Percentiles rank a stretch among this genome's conserved stretches.
phyloP scores from a whole-genome alignment of 108 stramenopile genomes.

The Ochromonas danica region DNA sequence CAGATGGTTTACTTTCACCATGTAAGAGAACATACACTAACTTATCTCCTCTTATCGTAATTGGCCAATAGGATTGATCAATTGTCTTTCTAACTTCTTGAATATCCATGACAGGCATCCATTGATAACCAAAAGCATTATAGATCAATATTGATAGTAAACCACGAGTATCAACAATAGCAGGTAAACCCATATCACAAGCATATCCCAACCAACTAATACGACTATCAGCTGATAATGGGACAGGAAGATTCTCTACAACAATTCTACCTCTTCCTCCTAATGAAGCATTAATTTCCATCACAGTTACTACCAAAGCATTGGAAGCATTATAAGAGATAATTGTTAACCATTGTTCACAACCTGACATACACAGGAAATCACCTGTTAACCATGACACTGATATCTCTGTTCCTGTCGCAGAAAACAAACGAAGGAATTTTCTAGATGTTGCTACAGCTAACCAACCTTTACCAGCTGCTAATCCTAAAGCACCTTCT shows the following conservation, averaged over 20 bases:
- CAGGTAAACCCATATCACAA: not conserved
- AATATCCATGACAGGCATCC: conserved; percentile 24
- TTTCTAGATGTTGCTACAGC: conserved; percentile 21
- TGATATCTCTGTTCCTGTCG: not conserved
- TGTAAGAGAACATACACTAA: conserved; percentile 24
- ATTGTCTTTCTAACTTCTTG: not conserved
- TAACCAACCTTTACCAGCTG: not conserved
- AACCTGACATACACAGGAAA: not conserved
- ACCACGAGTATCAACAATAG: not conserved
- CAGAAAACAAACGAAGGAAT: conserved; percentile 20
- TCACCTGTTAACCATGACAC: not conserved
- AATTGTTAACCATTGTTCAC: not conserved
- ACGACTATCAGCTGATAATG: not conserved
- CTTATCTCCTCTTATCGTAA: not conserved
- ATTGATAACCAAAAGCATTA: conserved; percentile 11
- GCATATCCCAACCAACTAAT: not conserved
- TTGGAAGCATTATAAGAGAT: not conserved
- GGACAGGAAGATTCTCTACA: not conserved
- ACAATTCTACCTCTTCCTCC: not conserved
- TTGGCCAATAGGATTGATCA: conserved; percentile 30
- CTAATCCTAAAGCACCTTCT: not conserved
- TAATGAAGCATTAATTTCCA: not conserved
- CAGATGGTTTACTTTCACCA: conserved; percentile 7
- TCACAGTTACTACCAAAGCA: not conserved
- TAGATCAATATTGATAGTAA: not conserved